These are phyloP conservation scores for Phylloporus rhodoxanthus DNA, from an alignment of 768 basidiomycete genomes.

Conservation along the genomic window DNA sequence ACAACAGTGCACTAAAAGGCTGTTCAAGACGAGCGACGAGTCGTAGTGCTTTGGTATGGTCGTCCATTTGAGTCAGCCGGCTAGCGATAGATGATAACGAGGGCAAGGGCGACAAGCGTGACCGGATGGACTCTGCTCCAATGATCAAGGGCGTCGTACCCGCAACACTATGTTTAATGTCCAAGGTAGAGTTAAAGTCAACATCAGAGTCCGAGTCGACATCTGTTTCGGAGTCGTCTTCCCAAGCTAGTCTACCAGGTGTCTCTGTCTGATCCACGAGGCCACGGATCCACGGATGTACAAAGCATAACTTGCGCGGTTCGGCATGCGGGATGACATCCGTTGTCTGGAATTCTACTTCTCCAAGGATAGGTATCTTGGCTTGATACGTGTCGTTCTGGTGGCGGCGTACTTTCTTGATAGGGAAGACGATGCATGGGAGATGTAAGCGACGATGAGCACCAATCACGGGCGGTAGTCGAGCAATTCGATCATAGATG, in stretches of 20 bases:
- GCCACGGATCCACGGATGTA: constrained; percentile 9
- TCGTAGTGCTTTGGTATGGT: constrained; percentile 7
- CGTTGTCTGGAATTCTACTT: constrained; percentile 6
- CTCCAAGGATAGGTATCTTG: constrained; percentile 6
- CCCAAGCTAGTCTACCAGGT: not conserved
- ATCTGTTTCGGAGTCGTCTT: constrained; percentile 8
- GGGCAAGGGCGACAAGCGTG: not conserved
- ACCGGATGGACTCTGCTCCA: not conserved
- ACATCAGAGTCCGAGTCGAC: constrained; percentile 3
- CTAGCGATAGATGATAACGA: constrained; percentile 3
- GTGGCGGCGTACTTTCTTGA: constrained; percentile 3
- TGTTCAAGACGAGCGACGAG: constrained; percentile 12
- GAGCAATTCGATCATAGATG: constrained; percentile 4
- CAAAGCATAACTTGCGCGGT: constrained; percentile 6
- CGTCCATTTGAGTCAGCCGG: constrained; percentile 1
- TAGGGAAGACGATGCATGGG: constrained; percentile 8
- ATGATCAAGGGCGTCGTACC: not conserved
- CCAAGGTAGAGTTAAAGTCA: constrained; percentile 1
- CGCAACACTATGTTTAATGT: not conserved
- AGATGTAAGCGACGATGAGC: constrained; percentile 9
- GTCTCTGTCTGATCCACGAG: constrained; percentile 1
- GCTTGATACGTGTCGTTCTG: constrained; percentile 2
- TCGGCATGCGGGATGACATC: constrained; percentile 1
- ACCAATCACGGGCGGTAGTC: constrained; percentile 3
- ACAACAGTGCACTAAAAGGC: constrained; percentile 8